Base-by-base conservation (phyloP, 495 filamentous ascomycete genomes). In the Penicillium samsonianum region DNA sequence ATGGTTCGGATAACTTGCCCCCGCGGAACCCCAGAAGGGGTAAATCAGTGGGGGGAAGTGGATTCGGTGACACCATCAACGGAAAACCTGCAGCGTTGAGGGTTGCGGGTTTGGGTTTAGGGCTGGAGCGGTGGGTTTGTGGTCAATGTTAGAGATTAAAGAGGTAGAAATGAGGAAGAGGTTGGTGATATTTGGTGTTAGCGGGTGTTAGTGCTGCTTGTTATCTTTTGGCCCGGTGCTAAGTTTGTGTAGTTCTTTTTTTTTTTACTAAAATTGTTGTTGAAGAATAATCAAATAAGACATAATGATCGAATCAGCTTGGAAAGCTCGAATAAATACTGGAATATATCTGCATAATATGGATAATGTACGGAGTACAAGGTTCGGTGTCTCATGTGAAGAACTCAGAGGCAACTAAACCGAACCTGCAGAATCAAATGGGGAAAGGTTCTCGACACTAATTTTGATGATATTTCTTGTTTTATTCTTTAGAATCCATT, bases 1-100 rank as follows among this genome's bases (percentile, higher is more conserved):
- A 5, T 16, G 22, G 12, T 55, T 55, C 53, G 53, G 53, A 55
- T 55, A 55, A 55, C 28, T 55, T 55, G 53, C 53, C 53, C 38
- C 17, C 30, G 4, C 30, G 11, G 30, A 33, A 33, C 30, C 30
- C 30, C 31, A 19, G 41, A 31, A 55, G 44, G n/a, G 53, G 53
- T 55, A 26, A 47, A 55, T 55, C 53, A 38, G 53, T 47, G 53
- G 53, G 52, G 49, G 23, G 14, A 28, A 46, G 53, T 55, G 53
- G 53, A 47, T 40, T 45, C 53, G 26, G 52, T 55, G 53, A 55
- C 52, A 55, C 23, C 20, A 52, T 1, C n/a, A 19, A 44, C 31
- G 38, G 37, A 17, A 55, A 55, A 55, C 42, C 43, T 47, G 53
- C 53, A 35, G 5, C 30, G 16, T n/a, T 52, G 46, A 12, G 26